These are phyloP conservation scores for Trichoderma asperelloides DNA, from an alignment of 495 filamentous ascomycete genomes.

Conservation along the genomic window DNA sequence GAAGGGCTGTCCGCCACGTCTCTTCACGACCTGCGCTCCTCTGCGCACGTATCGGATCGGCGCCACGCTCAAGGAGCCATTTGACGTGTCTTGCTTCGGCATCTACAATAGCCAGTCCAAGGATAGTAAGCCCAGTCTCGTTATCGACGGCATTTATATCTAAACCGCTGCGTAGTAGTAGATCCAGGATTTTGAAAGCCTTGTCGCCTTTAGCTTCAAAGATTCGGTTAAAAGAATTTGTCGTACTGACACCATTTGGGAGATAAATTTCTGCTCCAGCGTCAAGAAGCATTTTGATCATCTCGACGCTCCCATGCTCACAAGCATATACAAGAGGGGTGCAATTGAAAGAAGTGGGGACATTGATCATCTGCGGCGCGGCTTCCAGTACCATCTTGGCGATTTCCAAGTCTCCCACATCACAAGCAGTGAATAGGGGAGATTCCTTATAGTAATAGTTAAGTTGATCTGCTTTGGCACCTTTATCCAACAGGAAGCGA, in stretches of 20 bases:
- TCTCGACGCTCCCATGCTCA: background rate
- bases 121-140: background rate
- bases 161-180: background rate
- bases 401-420: background rate
- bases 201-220: background rate
- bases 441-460: background rate
- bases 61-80: slow-evolving; percentile 6
- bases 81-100: slow-evolving; percentile 3
- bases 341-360: background rate
- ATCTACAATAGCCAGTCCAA: background rate
- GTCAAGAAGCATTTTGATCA: background rate
- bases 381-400: slow-evolving; percentile 1
- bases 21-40: background rate
- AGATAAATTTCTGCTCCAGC: background rate
- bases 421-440: background rate
- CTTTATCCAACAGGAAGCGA: background rate
- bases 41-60: slow-evolving; percentile 3
- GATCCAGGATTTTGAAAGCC: background rate
- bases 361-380: background rate
- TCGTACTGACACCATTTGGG: background rate
- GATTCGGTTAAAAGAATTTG: background rate
- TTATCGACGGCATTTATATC: background rate
- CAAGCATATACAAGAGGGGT: background rate
- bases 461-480: background rate
- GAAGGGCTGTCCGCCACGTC: background rate